phyloP scores from a whole-genome alignment of 352 stramenopile genomes.

The Phytophthora foliorum region DNA sequence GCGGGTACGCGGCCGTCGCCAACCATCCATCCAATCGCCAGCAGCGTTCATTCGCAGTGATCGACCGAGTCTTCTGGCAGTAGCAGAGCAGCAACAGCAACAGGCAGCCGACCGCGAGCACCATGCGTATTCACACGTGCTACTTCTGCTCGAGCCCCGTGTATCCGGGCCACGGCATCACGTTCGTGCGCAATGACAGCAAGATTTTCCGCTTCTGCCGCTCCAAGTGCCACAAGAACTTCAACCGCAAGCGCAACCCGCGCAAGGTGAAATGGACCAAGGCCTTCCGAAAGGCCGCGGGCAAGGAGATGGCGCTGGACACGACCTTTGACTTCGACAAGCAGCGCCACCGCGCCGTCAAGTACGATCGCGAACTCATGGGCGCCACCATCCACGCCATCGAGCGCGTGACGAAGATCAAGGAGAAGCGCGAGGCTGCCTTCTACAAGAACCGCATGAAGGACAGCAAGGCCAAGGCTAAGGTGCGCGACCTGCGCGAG shows the following conservation, averaged over 20 bases:
- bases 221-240: constrained; percentile 99
- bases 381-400: constrained; percentile 99
- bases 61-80: constrained; percentile 23
- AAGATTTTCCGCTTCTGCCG: constrained; percentile 99
- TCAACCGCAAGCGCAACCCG: constrained; percentile 99
- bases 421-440: constrained; percentile 95
- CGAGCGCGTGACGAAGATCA: constrained; percentile 98
- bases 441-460: constrained; percentile 99
- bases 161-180: constrained; percentile 99
- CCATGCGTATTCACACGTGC: constrained; percentile 99
- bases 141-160: constrained; percentile 99
- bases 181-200: constrained; percentile 99
- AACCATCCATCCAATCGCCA: constrained; percentile 43
- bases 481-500: constrained; percentile 84
- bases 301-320: constrained; percentile 99
- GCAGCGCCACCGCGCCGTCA: constrained; percentile 98
- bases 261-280: constrained; percentile 99
- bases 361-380: constrained; percentile 99
- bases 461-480: constrained; percentile 80
- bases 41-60: constrained; percentile 13
- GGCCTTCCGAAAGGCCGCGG: constrained; percentile 97
- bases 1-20: constrained; percentile 14
- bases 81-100: constrained; percentile 27
- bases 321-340: constrained; percentile 99
- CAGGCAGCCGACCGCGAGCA: constrained; percentile 1